phyloP scores from a whole-genome alignment of 2,329 filamentous ascomycete species.

The Exophiala viscosa region DNA sequence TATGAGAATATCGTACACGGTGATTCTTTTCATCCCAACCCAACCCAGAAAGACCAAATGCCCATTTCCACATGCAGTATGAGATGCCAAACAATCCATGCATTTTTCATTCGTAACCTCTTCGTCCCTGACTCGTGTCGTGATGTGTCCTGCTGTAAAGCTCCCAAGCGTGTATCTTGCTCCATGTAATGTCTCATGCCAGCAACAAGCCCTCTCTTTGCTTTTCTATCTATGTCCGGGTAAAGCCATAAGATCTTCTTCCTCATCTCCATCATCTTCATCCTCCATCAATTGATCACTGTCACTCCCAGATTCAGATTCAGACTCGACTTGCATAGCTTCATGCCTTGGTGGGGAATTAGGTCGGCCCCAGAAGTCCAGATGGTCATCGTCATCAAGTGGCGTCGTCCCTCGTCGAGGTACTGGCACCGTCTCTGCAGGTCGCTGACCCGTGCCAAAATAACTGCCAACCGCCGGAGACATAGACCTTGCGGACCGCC shows the following conservation, averaged over 20 bases:
- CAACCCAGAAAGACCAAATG: too few relatives aligned
- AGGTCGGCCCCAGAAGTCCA: constrained; percentile 55
- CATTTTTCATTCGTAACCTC: background rate
- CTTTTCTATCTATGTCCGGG: constrained; percentile 50
- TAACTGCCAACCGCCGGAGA: constrained; percentile 46
- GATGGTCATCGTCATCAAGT: constrained; percentile 52
- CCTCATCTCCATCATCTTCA: constrained; percentile 47
- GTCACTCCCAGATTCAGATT: constrained; percentile 35
- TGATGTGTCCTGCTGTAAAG: background rate
- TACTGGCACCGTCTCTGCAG: constrained; percentile 22
- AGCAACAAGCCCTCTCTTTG: background rate
- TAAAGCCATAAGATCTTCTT: constrained; percentile 46
- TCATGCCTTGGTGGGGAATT: constrained; percentile 36
- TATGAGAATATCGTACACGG: too few relatives aligned
- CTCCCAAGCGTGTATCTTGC: too few relatives aligned
- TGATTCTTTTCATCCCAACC: too few relatives aligned
- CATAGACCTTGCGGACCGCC: constrained; percentile 35
- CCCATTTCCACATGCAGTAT: too few relatives aligned
- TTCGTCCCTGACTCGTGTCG: constrained; percentile 1
- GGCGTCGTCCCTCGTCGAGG: constrained; percentile 7
- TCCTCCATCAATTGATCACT: constrained; percentile 48
- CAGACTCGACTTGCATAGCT: constrained; percentile 30
- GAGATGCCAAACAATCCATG: too few relatives aligned
- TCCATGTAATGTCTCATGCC: too few relatives aligned
- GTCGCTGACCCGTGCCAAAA: constrained; percentile 39